Base-by-base conservation (phyloP, 2,329 filamentous ascomycete genomes). In the Ophiostoma triangulosporum region DNA sequence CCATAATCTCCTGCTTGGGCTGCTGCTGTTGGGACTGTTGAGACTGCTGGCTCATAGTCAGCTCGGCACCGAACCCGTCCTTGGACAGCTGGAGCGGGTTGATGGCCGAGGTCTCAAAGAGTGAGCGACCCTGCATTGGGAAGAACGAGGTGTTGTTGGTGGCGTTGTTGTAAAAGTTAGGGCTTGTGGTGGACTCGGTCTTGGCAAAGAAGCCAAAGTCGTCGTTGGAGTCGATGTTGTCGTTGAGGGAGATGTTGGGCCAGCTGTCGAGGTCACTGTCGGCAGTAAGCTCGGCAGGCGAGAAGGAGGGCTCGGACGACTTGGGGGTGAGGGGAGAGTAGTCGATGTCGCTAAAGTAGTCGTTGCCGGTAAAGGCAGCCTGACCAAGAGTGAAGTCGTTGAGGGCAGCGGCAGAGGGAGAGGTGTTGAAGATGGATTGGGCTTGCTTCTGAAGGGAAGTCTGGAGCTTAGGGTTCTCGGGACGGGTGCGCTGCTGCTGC, bases 21-120 rank as follows among this genome's bases (percentile, higher is more conserved):
- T 14, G 26, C 40, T 38, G n/a, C 24, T 24, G n/a, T n/a, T n/a
- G 46, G 22, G 56, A 22, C 14, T 40, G 26, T 36, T 54, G 33
- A 22, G 24, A 43, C n/a, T 48, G 32, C 20, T 6, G 38, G 15
- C 6, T 40, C 17, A 27, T 15, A 20, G 9, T 14, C 24, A 55
- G 17, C 15, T 52, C 53, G 12, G 32, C 26, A 17, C 40, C 33
- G 22, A 22, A n/a, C 14, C 33, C 48, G 53, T 46, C 43, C 17
- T 51, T 55, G 22, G 62, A 57, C 3, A 68, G 63, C 27, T 66
- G 64, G 58, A 65, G 59, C 24, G 66, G 67, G 59, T 68, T 64
- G 54, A 69, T 62, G 31, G 62, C 63, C 4, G 67, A 64, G 62
- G 64, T 69, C 53, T 63, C 49, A 35, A 62, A 53, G 20, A 59